Evolutionary conservation across 768 basidiomycete genomes (phyloP).

Genomic region (Leccinum aurantiacum): DNA sequence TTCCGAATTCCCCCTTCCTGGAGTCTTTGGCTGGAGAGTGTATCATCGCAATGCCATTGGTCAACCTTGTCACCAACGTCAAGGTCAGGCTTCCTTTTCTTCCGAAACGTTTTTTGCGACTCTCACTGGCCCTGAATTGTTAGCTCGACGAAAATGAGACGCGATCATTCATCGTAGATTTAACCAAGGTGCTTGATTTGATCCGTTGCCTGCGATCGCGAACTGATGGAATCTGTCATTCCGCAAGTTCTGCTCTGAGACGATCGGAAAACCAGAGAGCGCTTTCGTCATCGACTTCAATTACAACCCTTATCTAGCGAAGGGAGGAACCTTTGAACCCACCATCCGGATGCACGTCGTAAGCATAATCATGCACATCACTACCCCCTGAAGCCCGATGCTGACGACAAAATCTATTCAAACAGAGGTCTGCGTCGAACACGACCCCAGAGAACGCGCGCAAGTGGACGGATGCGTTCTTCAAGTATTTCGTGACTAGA

Average conservation of each 20-base stretch:
- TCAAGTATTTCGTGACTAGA: constrained; percentile 51
- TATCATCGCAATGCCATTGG: constrained; percentile 30
- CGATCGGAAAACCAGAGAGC: constrained; percentile 50
- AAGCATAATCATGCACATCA: neutral
- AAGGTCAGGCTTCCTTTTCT: constrained; percentile 14
- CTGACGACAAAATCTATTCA: neutral
- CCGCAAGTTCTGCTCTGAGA: constrained; percentile 41
- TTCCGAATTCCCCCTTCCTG: neutral
- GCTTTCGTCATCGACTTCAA: constrained; percentile 52
- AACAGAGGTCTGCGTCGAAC: constrained; percentile 56
- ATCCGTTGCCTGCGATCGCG: neutral
- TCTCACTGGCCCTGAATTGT: neutral
- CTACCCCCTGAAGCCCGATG: neutral
- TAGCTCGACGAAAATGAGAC: constrained; percentile 6
- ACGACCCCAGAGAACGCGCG: constrained; percentile 48
- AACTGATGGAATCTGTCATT: neutral
- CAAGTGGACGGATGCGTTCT: constrained; percentile 53
- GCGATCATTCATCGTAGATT: constrained; percentile 1
- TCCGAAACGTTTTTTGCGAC: neutral
- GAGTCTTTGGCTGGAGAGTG: neutral
- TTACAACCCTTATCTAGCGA: constrained; percentile 57
- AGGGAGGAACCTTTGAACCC: constrained; percentile 59
- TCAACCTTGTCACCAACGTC: constrained; percentile 39
- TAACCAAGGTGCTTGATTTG: constrained; percentile 1
- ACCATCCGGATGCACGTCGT: constrained; percentile 46